Evolutionary conservation across 441 rosid species (phyloP), one percentile per base, ranked within the genome.

Genomic region (Gossypium davidsonii): DNA sequence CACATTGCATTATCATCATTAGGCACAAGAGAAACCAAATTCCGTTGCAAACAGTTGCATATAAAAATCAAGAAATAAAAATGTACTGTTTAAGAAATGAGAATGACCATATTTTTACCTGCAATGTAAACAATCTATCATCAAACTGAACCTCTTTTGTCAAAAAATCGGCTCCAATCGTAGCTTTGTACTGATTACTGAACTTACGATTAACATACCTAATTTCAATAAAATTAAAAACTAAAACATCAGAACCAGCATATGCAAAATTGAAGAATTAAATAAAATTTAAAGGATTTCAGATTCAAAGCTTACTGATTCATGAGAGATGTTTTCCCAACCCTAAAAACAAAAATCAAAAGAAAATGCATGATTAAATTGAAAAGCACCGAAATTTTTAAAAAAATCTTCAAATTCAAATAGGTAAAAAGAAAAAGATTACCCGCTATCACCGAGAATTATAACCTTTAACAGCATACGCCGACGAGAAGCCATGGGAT

Each of bases 381-480:
- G 34, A 17, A 51, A 28, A 4, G 7, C 31, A 37, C 3, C 39
- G 42, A 44, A 59, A 72, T 15, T 23, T 42, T 8, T n/a, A 8
- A 37, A 37, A 37, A 57, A 57, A 57, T 9, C 14, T 57, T 23
- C 61, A 21, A 59, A 59, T 14, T 70, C 17, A 0, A 21, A 21
- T 31, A 42, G n/a, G 12, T 12, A 23, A 9, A n/a, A 55, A 4
- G 53, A 15, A 23, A 20, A 20, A 14, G 8, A 48, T 48, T 77
- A 90, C 96, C 93, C 96, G 85, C 93, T 89, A 70, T 92, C 97
- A 28, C 93, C 96, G 78, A 92, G 94, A 56, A 92, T 89, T 64
- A 92, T 90, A 83, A 89, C 96, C 81, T 93, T 93, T 2, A 93
- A 74, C 72, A 93, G 93, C 89, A 88, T 88, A 73, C 93, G 91